Conservation (phyloP, 805 yeast genomes). For the Lipomyces orientalis region DNA sequence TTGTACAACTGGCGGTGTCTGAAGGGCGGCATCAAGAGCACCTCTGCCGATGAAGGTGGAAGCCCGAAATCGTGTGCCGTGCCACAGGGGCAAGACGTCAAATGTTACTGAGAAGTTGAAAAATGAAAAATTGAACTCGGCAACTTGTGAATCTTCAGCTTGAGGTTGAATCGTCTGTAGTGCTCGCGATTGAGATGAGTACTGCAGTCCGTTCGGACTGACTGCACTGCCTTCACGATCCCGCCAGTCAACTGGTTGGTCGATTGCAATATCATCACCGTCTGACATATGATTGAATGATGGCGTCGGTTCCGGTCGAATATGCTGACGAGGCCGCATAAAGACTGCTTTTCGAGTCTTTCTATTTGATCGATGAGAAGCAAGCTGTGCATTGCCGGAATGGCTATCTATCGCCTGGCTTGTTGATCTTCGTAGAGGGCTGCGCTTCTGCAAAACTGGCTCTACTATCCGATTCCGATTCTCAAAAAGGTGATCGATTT, state of each 20-base stretch:
- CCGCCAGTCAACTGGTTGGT: background rate
- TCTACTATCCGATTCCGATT: background rate
- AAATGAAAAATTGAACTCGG: slow-evolving; percentile 25
- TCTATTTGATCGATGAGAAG: slow-evolving; percentile 8
- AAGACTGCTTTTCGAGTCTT: slow-evolving; percentile 22
- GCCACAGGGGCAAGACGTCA: slow-evolving; percentile 31
- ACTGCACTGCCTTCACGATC: background rate
- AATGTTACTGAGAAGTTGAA: slow-evolving; percentile 34
- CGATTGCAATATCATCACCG: background rate
- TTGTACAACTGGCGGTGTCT: slow-evolving; percentile 1
- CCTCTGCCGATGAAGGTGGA: slow-evolving; percentile 34
- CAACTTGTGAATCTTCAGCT: slow-evolving; percentile 2
- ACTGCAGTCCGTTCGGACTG: background rate
- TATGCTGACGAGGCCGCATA: slow-evolving; percentile 20
- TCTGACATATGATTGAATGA: background rate
- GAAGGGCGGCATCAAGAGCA: slow-evolving; percentile 20
- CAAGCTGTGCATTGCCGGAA: background rate
- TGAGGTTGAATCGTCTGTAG: background rate
- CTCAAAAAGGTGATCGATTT: slow-evolving; percentile 12
- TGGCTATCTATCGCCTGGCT: background rate
- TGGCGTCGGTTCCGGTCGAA: slow-evolving; percentile 2
- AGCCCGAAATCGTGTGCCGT: slow-evolving; percentile 20
- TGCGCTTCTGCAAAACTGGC: background rate
- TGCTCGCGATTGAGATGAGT: background rate
- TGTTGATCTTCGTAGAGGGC: background rate